Conservation (phyloP, 495 filamentous ascomycete species). For the Eremomyces bilateralis region DNA sequence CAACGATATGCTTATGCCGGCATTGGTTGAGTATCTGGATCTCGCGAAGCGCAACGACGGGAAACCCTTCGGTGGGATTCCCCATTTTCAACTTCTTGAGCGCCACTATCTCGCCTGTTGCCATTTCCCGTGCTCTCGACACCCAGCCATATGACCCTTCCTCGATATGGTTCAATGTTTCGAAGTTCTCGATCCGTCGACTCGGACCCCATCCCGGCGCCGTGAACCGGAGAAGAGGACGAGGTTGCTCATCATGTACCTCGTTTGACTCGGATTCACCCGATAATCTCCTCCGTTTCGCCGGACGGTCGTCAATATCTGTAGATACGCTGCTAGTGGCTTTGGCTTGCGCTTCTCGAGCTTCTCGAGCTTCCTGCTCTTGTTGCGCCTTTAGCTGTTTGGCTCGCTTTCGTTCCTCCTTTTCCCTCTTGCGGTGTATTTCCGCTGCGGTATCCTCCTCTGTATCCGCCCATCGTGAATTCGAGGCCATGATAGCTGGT, state of each 20-base stretch:
- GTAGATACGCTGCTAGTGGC: no score
- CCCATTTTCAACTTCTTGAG: slow-evolving; percentile 92
- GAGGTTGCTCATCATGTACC: slow-evolving; percentile 1
- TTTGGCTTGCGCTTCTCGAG: background rate
- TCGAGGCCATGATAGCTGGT: no score
- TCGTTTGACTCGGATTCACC: slow-evolving; percentile 8
- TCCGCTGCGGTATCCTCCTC: slow-evolving; percentile 48
- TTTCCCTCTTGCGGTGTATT: slow-evolving; percentile 58
- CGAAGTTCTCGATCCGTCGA: slow-evolving; percentile 71
- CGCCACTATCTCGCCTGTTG: slow-evolving; percentile 72
- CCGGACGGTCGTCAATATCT: slow-evolving; percentile 28
- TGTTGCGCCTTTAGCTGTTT: slow-evolving; percentile 69
- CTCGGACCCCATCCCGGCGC: slow-evolving; percentile 47
- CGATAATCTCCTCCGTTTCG: slow-evolving; percentile 32
- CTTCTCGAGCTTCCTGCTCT: slow-evolving; percentile 7
- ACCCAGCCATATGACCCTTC: slow-evolving; percentile 94
- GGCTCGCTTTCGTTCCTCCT: slow-evolving; percentile 67
- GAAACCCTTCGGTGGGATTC: slow-evolving; percentile 48
- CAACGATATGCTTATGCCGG: slow-evolving; percentile 55
- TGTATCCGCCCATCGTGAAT: slow-evolving; percentile 70
- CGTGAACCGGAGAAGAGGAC: slow-evolving; percentile 48
- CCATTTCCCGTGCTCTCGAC: slow-evolving; percentile 57
- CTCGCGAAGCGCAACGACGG: slow-evolving; percentile 80
- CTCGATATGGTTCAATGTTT: slow-evolving; percentile 87
- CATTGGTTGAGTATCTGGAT: slow-evolving; percentile 49